Evolutionary conservation across 1,284 basidiomycete species (phyloP), one percentile per base, ranked within the genome.

Genomic region (Exsudoporus floridanus): DNA sequence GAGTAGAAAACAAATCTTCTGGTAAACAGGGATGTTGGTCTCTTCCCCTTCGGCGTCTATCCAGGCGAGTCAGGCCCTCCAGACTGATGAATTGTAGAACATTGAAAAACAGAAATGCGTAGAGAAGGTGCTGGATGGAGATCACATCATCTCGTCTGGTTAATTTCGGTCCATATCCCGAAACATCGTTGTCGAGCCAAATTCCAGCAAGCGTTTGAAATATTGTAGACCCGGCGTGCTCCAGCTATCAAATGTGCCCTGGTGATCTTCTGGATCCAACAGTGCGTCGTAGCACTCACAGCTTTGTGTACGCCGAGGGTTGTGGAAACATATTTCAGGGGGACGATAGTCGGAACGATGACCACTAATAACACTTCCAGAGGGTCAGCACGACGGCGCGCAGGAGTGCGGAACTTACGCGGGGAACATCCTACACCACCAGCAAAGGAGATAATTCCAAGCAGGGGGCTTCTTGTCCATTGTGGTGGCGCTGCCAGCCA

Each of bases 261-360:
- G 33, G 27, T 38, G 13, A 53, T 54, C 30, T 19, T 27, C 33
- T 31, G 39, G 12, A 33, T 41, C 28, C 25, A 18, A 35, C 31
- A 8, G 36, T 34, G 27, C 9, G 18, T 41, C 28, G 16, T 46
- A 41, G 38, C 8, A 74, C 84, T 57, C 70, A 88, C 86, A 62
- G 83, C 83, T 69, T 92, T 92, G 63, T 92, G 89, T 10, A 85
- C 82, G 2, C 88, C 89, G 0, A 92, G 74, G 2, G 88, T 88
- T 2, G 89, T 90, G 3, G 88, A 86, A 35, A 92, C 81, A 64
- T 88, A 88, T 60, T 84, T 85, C 16, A 78, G 61, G 1, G 83
- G 80, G 0, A 92, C 85, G 42, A 92, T 80, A 45, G 79, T 80
- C 3, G 89, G 88, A 1, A 91, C 88, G 41, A 92, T 75, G 19